Evolutionary conservation across 306 rosid genomes (phyloP), one percentile per base, ranked within the genome.

Genomic region (Malus asiatica): DNA sequence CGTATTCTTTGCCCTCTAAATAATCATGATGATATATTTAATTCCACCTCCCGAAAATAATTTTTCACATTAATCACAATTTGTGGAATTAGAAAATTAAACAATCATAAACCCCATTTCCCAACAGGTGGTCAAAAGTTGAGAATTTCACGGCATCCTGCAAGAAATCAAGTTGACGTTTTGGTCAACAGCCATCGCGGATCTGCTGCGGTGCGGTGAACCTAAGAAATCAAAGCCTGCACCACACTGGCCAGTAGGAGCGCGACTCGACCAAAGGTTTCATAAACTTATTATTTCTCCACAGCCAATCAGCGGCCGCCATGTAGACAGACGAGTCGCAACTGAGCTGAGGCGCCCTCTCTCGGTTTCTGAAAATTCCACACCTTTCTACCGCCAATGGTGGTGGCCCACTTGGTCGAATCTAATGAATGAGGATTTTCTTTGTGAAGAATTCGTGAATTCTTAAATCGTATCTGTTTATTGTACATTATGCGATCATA

Each of bases 371-470:
- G 27, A 60, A 73, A 38, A 38, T 57, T 38, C 42, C 23, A 58
- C 2, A 10, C 30, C 63, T 58, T 18, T 66, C 42, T 74, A 22
- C 61, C 19, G 30, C 68, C 60, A 5, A 13, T 29, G 55, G 30
- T 74, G 62, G 63, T 74, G 68, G 40, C 23, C 58, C 70, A 69
- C 58, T 45, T 33, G 80, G 59, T 40, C 32, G 51, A 27, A 16
- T 11, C 66, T 32, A 32, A 32, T 4, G 35, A 32, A 32, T 32
- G 35, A 32, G 5, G 33, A 32, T 32, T 32, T 32, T 32, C 35
- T 32, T 32, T 32, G 35, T 0, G 1, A 4, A 4, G 1, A 32
- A 0, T 32, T 32, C 35, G 35, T 4, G 0, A 1, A 32, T 32
- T 32, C 6, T 32, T 32, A 32, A 32, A 32, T 32, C 35, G 1